These are phyloP conservation scores for Fusarium pseudonygamai DNA, from an alignment of 2,329 filamentous ascomycete genomes.

Conservation along the genomic window DNA sequence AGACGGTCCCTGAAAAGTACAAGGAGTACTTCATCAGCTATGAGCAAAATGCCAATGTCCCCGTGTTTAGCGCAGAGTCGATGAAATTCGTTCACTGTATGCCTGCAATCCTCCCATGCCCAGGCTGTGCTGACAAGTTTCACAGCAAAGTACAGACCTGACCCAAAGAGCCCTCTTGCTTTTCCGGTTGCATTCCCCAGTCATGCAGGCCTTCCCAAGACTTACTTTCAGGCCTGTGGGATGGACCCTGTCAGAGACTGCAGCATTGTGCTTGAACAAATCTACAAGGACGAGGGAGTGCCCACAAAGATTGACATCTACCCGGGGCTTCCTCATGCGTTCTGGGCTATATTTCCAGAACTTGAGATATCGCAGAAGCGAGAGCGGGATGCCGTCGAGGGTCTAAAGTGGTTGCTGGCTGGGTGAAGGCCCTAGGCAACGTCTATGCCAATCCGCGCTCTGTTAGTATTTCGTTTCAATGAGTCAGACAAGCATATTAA, in stretches of 20 bases:
- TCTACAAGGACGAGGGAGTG: constrained; percentile 42
- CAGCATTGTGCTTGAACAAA: constrained; percentile 44
- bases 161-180: constrained; percentile 37
- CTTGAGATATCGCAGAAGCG: constrained; percentile 37
- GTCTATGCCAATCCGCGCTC: neutral
- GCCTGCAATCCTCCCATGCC: neutral
- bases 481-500: neutral
- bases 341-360: constrained; percentile 42
- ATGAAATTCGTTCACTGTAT: constrained; percentile 40
- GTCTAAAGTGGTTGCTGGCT: constrained; percentile 39
- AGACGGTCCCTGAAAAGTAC: constrained; percentile 43
- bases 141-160: constrained; percentile 41
- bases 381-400: constrained; percentile 30
- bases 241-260: constrained; percentile 45
- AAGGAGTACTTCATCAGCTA: constrained; percentile 42
- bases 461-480: neutral
- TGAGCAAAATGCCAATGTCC: constrained; percentile 40
- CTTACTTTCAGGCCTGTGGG: constrained; percentile 47
- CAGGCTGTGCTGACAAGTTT: neutral
- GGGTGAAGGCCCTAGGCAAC: neutral
- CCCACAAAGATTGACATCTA: constrained; percentile 43
- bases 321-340: constrained; percentile 44
- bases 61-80: constrained; percentile 37
- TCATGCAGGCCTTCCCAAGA: constrained; percentile 41
- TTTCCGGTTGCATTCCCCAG: constrained; percentile 38